Evolutionary conservation across 805 yeast genomes (phyloP), one percentile per base, ranked within the genome.

Genomic region (Suhomyces xylopsoci): DNA sequence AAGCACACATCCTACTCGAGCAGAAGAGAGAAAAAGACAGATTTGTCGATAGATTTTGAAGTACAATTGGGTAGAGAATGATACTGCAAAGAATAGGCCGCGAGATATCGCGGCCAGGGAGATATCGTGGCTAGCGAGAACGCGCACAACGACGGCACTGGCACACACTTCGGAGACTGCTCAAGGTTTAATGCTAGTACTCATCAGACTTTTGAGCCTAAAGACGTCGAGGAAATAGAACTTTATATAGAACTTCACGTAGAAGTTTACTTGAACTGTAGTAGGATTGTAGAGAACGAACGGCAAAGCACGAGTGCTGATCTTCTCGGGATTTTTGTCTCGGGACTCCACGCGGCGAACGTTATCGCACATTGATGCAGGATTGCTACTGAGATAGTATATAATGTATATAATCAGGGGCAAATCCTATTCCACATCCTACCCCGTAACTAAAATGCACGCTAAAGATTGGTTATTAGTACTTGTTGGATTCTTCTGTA

Each of bases 401-500:
- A 38, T 17, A 32, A 14, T n/a, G 36, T 32, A 38, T 38, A 38
- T 36, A 36, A 36, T 38, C 20, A 38, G 42, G 42, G 42, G 42
- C 42, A 19, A 38, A 38, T 38, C 42, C 42, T 12, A 6, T 7
- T 7, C n/a, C 20, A 8, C 24, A 38, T 38, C 42, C 14, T 12
- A 10, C 24, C 24, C 14, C 14, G 7, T 26, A 42, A 22, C 17
- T 24, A 45, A 32, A 47, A 73, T 72, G 77, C 76, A 71, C 49
- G 66, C 75, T 30, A 67, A 66, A 55, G 96, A 88, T 64, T 83
- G 88, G 67, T 65, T 87, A 15, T 76, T 89, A 45, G 87, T 85
- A 15, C 70, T 89, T 8, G 60, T 89, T 47, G 88, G 94, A 1
- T 79, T 88, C 47, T 66, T 89, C 60, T 38, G 65, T 62, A 62